Evolutionary conservation across 768 basidiomycete genomes (phyloP), one percentile per base, ranked within the genome.

Genomic region (Leucocoprinus leucothites): DNA sequence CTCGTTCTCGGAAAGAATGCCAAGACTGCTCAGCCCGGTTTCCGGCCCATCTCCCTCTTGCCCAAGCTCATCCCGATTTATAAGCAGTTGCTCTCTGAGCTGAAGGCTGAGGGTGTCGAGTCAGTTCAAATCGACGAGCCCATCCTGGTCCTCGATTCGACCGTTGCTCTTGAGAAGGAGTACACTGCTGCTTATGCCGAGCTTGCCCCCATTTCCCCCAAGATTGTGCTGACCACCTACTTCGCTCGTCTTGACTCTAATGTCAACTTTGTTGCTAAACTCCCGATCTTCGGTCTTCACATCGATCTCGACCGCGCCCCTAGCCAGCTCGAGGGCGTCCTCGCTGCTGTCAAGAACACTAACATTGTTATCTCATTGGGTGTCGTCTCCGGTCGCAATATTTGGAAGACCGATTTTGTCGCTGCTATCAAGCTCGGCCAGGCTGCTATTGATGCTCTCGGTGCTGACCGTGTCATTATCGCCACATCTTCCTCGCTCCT

Each of bases 71-170:
- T 98, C 57, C 91, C 94, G 59, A 72, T 98, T 67, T 98, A 98
- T 82, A 86, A 84, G 69, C 85, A 92, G 66, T 86, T 98, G 69
- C 79, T 99, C 57, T 72, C 85, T 48, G 88, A 95, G 67, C 82
- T 99, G 69, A 96, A 97, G 79, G 80, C 84, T 50, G 94, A 92
- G 63, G 97, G 97, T 66, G 96, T 86, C 51, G 87, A 91, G 61
- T 92, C 86, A 73, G 97, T 99, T 56, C 97, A 99, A 79, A 76
- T 98, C 56, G 97, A 99, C 63, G 97, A 99, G 74, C 97, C 97
- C 56, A 74, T 97, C 67, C 91, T 99, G 62, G 94, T 96, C 57
- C 86, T 95, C 60, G 97, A 99, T 76, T 77, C 74, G 58, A 93
- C 90, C 57, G 78, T 84, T 52, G 73, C 75, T 52, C 82, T 90